Conservation (phyloP, 305 asterid species). For the Withania somnifera region DNA sequence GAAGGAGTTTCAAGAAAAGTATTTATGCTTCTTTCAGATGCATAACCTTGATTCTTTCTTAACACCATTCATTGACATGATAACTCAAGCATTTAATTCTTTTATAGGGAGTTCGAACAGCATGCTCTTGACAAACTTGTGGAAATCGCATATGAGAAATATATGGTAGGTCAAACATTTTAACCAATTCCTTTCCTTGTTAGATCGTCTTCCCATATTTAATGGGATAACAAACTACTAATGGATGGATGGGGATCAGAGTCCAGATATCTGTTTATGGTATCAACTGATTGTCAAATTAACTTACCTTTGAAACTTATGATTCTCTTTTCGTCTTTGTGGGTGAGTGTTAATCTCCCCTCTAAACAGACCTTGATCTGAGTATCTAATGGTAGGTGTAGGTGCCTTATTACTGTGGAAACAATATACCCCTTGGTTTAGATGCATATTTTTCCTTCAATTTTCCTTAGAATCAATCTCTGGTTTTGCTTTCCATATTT, state of each 20-base stretch:
- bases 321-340: background rate
- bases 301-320: background rate
- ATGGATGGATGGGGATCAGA: background rate
- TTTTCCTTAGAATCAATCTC: background rate
- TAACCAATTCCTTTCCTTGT: background rate
- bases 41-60: conserved; percentile 7
- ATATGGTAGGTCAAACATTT: conserved; percentile 49
- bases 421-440: no score
- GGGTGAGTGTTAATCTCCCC: background rate
- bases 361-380: background rate
- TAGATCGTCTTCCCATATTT: background rate
- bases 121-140: conserved; percentile 70
- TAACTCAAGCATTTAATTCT: conserved; percentile 12
- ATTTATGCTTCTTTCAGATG: conserved; percentile 10
- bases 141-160: conserved; percentile 72
- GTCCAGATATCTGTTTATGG: background rate
- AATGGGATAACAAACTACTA: background rate
- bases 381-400: background rate
- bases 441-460: no score
- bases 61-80: background rate
- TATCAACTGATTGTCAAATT: background rate
- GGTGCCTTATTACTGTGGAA: no score
- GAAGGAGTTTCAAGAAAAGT: conserved; percentile 70
- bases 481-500: background rate
- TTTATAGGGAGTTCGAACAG: conserved; percentile 65